Evolutionary conservation across 1,284 basidiomycete species (phyloP).

Genomic region (Irpex rosettiformis): DNA sequence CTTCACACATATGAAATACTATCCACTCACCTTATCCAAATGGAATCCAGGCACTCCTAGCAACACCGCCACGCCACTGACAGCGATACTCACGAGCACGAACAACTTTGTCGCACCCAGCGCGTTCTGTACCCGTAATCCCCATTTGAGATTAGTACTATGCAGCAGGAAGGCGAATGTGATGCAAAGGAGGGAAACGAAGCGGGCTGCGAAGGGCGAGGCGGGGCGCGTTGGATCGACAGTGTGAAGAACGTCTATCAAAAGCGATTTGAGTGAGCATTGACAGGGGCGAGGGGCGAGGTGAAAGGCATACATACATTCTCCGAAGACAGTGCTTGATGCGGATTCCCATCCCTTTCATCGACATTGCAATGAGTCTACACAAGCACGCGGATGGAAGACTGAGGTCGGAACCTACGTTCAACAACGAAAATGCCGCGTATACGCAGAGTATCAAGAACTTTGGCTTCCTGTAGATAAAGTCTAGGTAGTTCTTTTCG

Average conservation of each 20-base stretch:
- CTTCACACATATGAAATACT: no score
- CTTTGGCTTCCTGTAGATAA: conserved; percentile 59
- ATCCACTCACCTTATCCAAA: conserved; percentile 38
- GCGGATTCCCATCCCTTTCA: conserved; percentile 41
- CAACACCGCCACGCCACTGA: conserved; percentile 60
- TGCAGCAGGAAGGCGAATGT: conserved; percentile 59
- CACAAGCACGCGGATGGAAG: neutral
- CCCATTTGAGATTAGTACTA: conserved; percentile 50
- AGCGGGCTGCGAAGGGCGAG: conserved; percentile 20
- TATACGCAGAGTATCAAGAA: conserved; percentile 61
- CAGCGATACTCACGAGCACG: conserved; percentile 51
- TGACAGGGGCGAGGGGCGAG: neutral
- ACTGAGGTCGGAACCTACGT: conserved; percentile 35
- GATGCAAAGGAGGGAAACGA: conserved; percentile 43
- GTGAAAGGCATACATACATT: conserved; percentile 49
- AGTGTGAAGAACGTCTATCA: conserved; percentile 50
- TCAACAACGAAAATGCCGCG: conserved; percentile 56
- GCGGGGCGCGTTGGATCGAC: conserved; percentile 28
- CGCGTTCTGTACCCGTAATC: conserved; percentile 61
- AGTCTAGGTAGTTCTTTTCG: conserved; percentile 77
- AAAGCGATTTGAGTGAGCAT: neutral
- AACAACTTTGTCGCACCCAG: conserved; percentile 65
- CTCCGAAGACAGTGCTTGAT: conserved; percentile 60
- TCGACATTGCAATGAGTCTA: neutral
- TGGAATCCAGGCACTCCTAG: conserved; percentile 43